Conservation (phyloP, 257 asterid genomes). For the Solanum bulbocastanum region DNA sequence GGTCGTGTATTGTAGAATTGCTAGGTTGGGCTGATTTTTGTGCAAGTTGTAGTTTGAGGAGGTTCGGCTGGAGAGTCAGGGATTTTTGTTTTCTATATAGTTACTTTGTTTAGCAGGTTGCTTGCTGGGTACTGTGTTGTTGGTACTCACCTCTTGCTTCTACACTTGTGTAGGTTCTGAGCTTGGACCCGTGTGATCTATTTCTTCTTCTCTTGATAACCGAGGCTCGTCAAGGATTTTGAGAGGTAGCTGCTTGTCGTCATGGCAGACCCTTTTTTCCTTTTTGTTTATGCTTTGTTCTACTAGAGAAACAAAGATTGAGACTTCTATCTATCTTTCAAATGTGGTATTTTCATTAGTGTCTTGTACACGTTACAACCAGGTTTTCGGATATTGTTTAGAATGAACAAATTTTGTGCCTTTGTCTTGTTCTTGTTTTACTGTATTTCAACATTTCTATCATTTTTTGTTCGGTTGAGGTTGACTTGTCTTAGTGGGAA, state of each 20-base stretch:
- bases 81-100: neutral
- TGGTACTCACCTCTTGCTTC: no score
- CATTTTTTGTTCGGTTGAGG: neutral
- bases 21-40: neutral
- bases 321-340: no score
- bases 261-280: neutral
- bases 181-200: neutral
- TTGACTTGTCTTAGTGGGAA: neutral
- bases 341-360: no score
- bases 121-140: no score
- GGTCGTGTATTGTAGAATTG: no score
- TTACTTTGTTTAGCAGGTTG: neutral
- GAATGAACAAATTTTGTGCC: neutral
- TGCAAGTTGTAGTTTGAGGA: neutral
- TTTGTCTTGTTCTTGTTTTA: neutral
- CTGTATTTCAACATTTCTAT: no score
- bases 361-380: neutral
- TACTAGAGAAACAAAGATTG: neutral
- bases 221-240: neutral
- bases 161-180: no score
- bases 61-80: neutral
- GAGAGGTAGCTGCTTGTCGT: neutral
- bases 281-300: neutral
- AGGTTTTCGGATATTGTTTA: neutral
- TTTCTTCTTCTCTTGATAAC: neutral